Evolutionary conservation across 2,329 filamentous ascomycete genomes (phyloP).

Genomic region (Pseudogymnoascus sp.): DNA sequence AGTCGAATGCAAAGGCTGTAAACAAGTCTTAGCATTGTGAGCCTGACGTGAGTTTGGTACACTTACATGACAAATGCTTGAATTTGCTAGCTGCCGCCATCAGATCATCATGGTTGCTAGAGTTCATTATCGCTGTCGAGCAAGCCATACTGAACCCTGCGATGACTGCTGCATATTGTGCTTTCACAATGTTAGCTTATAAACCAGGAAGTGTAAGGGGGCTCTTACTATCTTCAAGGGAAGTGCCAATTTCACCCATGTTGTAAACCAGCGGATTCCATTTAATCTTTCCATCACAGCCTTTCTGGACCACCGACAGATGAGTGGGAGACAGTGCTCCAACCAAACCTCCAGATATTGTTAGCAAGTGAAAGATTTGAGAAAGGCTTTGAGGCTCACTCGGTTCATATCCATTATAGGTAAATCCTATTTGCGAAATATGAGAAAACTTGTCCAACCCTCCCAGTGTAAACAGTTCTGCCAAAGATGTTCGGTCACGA

Average conservation of each 20-base stretch:
- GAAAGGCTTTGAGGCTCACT: conserved; percentile 40
- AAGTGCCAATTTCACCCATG: conserved; percentile 40
- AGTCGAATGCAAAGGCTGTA: conserved; percentile 53
- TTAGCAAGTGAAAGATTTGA: conserved; percentile 10
- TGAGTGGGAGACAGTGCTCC: conserved; percentile 54
- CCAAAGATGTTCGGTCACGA: conserved; percentile 67
- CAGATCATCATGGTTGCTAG: conserved; percentile 60
- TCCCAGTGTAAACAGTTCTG: conserved; percentile 56
- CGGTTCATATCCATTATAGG: conserved; percentile 57
- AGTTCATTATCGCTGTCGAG: conserved; percentile 39
- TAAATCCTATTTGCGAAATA: conserved; percentile 71
- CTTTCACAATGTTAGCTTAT: conserved; percentile 31
- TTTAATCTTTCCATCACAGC: conserved; percentile 50
- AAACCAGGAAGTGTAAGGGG: not conserved
- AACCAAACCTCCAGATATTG: conserved; percentile 42
- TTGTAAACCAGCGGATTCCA: conserved; percentile 52
- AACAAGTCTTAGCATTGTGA: conserved; percentile 9
- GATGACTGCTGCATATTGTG: conserved; percentile 49
- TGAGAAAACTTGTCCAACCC: conserved; percentile 61
- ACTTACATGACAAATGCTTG: conserved; percentile 15
- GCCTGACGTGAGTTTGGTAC: conserved; percentile 11
- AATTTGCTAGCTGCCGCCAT: conserved; percentile 51
- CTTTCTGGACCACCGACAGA: conserved; percentile 51
- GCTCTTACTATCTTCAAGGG: conserved; percentile 43
- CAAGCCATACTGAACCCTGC: conserved; percentile 52